A percentile compares a stretch with the other conserved stretches of the same genome.
Conservation (phyloP, 139 green algal species). For the Desmodesmus armatus region DNA sequence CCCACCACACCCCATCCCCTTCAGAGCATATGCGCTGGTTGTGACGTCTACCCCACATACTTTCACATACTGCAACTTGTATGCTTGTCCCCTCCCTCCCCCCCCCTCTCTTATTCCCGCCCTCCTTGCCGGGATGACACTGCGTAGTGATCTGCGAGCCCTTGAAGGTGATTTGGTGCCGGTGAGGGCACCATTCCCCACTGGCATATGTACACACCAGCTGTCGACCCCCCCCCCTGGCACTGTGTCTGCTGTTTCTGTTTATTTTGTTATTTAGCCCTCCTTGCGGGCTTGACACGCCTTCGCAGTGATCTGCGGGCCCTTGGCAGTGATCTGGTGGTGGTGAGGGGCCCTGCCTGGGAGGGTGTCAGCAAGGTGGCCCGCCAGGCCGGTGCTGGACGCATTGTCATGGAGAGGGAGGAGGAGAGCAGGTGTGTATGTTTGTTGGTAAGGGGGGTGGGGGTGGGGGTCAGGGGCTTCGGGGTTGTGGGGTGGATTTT, state of each 20-base stretch:
- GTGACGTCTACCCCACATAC: too few relatives aligned
- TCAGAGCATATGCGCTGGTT: too few relatives aligned
- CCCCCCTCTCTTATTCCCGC: too few relatives aligned
- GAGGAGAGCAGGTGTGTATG: slow-evolving; percentile 22
- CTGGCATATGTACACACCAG: neutral
- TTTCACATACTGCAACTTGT: too few relatives aligned
- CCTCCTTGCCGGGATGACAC: too few relatives aligned
- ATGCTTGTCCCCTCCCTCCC: too few relatives aligned
- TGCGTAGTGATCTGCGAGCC: too few relatives aligned
- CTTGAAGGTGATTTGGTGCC: too few relatives aligned
- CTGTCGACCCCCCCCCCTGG: neutral
- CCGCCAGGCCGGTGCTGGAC: slow-evolving; percentile 64
- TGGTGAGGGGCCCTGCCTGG: slow-evolving; percentile 56
- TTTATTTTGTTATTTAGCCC: neutral
- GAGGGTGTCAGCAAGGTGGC: slow-evolving; percentile 3
- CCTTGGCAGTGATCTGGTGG: slow-evolving; percentile 68
- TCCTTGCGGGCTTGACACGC: slow-evolving; percentile 40
- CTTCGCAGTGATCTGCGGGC: slow-evolving; percentile 53
- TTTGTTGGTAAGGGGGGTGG: too few relatives aligned
- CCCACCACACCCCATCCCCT: too few relatives aligned
- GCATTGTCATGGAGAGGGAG: slow-evolving; percentile 37
- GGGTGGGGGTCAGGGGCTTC: too few relatives aligned
- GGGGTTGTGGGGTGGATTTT: too few relatives aligned
- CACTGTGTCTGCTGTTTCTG: neutral
- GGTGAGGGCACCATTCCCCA: neutral